Evolutionary conservation across 495 filamentous ascomycete genomes (phyloP).

Genomic region (Lepidopterella palustris): DNA sequence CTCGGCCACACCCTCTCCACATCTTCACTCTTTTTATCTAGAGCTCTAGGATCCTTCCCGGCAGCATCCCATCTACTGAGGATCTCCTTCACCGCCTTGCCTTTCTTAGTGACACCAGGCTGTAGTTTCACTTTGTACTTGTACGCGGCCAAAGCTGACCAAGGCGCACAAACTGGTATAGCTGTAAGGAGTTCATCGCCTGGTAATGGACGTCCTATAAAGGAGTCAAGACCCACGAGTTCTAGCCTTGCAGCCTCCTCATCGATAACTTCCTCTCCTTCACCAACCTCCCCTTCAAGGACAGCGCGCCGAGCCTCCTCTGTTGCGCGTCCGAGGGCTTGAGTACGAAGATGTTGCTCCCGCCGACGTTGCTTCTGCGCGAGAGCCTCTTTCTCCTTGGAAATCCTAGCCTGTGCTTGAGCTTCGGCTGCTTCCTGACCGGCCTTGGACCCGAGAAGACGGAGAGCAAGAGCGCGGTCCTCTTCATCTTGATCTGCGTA

Average conservation of each 20-base stretch:
- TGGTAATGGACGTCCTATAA: constrained; percentile 68
- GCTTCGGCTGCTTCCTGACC: constrained; percentile 48
- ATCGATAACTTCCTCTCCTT: constrained; percentile 42
- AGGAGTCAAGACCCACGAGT: constrained; percentile 58
- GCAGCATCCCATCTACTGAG: constrained; percentile 62
- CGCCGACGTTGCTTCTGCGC: constrained; percentile 63
- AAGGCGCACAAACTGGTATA: constrained; percentile 87
- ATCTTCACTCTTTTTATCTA: constrained; percentile 55
- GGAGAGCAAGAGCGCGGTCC: constrained; percentile 75
- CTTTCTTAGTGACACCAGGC: constrained; percentile 84
- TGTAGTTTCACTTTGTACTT: constrained; percentile 93
- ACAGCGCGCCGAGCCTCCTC: constrained; percentile 52
- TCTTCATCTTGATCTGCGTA: constrained; percentile 95
- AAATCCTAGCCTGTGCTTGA: constrained; percentile 44
- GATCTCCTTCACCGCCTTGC: constrained; percentile 89
- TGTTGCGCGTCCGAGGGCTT: constrained; percentile 51
- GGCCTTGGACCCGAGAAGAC: constrained; percentile 65
- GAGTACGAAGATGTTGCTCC: constrained; percentile 69
- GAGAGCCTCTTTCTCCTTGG: constrained; percentile 55
- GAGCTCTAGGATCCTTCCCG: constrained; percentile 41
- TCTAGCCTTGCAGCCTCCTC: constrained; percentile 47
- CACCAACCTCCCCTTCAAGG: constrained; percentile 39
- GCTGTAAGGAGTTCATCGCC: constrained; percentile 87
- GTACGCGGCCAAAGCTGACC: constrained; percentile 65
- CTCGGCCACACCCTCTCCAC: constrained; percentile 70